Base-by-base conservation (phyloP, 805 yeast genomes). In the Isabelozyma heimii region DNA sequence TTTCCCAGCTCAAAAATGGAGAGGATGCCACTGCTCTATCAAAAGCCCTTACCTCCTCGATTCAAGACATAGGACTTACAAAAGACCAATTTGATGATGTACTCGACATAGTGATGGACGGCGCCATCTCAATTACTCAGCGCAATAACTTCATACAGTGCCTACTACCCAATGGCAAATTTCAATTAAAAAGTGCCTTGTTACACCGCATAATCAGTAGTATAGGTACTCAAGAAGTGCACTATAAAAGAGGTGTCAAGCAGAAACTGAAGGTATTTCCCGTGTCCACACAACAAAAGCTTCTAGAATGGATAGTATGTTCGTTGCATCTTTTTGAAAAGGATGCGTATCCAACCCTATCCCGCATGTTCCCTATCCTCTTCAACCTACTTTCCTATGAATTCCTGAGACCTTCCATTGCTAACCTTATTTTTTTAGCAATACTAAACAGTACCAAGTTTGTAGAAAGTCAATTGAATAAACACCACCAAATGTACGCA, bases 221-320 rank as follows among this genome's bases (percentile, higher is more conserved):
- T 37, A 40, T 55, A 20, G 56, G 60, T 1, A 46, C 42, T 12
- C 58, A 61, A 6, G 52, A 56, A 47, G 50, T 52, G 1, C 58
- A 52, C 38, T 56, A 47, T 45, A 54, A 53, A 14, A 42, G 55
- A 12, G 52, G 52, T 3, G 49, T 48, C 26, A 47, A 48, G 38
- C 49, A 43, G 10, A 55, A 51, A 33, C 56, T 48, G 41, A 57
- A 48, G 41, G 47, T 39, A 26, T 40, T 61, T 4, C 40, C 58
- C 4, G 43, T 37, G 14, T 40, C 44, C 9, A 16, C 63, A 9
- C 70, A 65, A 44, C 42, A 50, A 8, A 38, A 40, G 15, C 42
- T 65, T 7, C 51, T 63, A 14, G 58, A 60, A 37, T 65, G 70
- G 70, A 38, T 62, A 5, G 42, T 59, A 8, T 49, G 54, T 5